Percentiles rank a stretch among this genome's conserved stretches.
These are phyloP conservation scores for Pichia deserticola DNA, from an alignment of 805 yeast genomes.

Conservation along the genomic window DNA sequence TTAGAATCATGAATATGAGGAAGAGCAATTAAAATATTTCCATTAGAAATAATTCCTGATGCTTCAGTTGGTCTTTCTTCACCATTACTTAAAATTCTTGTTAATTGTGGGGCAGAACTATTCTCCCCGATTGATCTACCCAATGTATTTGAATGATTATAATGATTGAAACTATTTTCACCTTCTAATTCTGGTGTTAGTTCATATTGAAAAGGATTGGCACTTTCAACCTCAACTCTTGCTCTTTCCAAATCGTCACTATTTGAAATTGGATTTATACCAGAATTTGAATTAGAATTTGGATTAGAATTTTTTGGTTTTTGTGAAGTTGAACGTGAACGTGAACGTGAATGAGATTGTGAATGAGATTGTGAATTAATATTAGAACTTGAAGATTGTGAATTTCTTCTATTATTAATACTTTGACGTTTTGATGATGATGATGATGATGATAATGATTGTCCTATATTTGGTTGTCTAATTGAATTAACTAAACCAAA, in stretches of 20 bases:
- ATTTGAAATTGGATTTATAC: too few relatives aligned
- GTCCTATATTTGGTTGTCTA: conserved; percentile 8
- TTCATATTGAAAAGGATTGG: neutral
- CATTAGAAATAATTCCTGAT: too few relatives aligned
- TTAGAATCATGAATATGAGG: neutral
- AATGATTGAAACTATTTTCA: neutral
- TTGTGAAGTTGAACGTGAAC: conserved; percentile 1
- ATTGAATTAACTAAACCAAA: conserved; percentile 22
- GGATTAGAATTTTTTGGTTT: neutral
- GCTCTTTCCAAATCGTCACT: neutral
- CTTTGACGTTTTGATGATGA: too few relatives aligned
- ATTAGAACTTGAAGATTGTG: conserved; percentile 4
- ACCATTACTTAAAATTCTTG: neutral
- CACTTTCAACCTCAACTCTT: neutral
- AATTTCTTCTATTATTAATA: neutral
- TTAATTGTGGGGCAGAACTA: neutral
- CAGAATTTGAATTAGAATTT: too few relatives aligned
- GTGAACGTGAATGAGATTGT: conserved; percentile 6
- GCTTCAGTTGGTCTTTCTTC: neutral
- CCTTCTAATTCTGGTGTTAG: neutral
- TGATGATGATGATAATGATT: neutral
- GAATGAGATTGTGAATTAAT: conserved; percentile 8
- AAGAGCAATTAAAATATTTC: neutral
- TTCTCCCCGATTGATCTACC: neutral
- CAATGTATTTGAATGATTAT: neutral